Percentiles rank a stretch among this genome's conserved stretches.
phyloP scores from a whole-genome alignment of 1,139 yeast species.

The Meyerozyma elateridarum region DNA sequence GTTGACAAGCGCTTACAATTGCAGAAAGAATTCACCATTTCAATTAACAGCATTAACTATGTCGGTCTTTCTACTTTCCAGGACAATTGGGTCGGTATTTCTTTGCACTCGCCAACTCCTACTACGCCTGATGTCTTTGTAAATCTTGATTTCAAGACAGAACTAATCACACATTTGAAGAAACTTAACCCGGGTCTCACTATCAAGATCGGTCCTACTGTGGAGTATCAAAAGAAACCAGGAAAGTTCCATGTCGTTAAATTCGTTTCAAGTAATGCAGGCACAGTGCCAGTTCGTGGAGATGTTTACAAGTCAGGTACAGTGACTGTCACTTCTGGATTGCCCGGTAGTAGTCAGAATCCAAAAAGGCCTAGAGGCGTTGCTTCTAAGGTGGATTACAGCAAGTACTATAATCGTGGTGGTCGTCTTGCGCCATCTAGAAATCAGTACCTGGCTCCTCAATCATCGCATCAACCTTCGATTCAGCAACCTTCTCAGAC shows the following conservation, averaged over 20 bases:
- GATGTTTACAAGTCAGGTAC: constrained; percentile 88
- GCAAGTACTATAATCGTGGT: constrained; percentile 40
- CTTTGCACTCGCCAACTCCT: constrained; percentile 47
- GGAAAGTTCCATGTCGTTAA: constrained; percentile 77
- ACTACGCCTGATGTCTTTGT: constrained; percentile 74
- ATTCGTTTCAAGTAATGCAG: constrained; percentile 53
- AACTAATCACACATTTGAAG: constrained; percentile 72
- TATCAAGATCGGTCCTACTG: constrained; percentile 65
- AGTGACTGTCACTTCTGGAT: constrained; percentile 76
- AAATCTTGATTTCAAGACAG: constrained; percentile 84
- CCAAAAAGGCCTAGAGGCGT: constrained; percentile 63
- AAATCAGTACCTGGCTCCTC: background rate
- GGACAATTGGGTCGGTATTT: constrained; percentile 91
- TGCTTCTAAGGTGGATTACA: constrained; percentile 37
- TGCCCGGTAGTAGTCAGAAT: constrained; percentile 65
- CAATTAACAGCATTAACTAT: constrained; percentile 56
- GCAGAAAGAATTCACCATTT: constrained; percentile 59
- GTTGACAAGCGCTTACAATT: constrained; percentile 70
- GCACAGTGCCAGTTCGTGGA: constrained; percentile 49
- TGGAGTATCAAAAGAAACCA: constrained; percentile 86
- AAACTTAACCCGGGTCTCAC: constrained; percentile 54
- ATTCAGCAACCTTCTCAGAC: constrained; percentile 5
- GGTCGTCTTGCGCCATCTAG: constrained; percentile 8
- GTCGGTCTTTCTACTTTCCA: constrained; percentile 71
- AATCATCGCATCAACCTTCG: background rate